A percentile compares a stretch with the other conserved stretches of the same genome.
phyloP scores from a whole-genome alignment of 2,329 filamentous ascomycete genomes.

The Zasmidium angulare region DNA sequence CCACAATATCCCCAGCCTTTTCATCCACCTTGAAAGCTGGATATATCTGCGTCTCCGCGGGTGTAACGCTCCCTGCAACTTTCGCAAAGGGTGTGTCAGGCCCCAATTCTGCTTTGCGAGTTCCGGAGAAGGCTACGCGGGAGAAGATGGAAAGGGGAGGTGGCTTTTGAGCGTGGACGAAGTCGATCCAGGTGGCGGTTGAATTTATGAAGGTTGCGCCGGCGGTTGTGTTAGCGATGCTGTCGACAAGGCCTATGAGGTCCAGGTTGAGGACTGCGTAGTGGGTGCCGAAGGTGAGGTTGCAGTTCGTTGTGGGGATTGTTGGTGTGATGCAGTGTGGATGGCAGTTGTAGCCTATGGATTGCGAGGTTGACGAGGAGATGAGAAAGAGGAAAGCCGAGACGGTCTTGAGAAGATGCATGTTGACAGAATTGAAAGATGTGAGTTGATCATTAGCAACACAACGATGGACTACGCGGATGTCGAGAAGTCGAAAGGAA shows the following conservation, averaged over 20 bases:
- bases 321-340: constrained; percentile 25
- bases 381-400: not conserved
- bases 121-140: constrained; percentile 38
- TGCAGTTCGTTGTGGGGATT: constrained; percentile 21
- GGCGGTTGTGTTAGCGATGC: constrained; percentile 34
- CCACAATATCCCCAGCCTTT: constrained; percentile 36
- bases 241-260: constrained; percentile 40
- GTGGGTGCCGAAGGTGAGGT: constrained; percentile 35
- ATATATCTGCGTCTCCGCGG: constrained; percentile 37
- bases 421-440: not conserved
- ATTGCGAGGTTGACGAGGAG: not conserved
- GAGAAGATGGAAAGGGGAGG: constrained; percentile 43
- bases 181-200: constrained; percentile 40
- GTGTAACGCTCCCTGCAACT: constrained; percentile 31
- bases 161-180: constrained; percentile 38
- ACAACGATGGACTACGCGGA: no score
- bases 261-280: constrained; percentile 48
- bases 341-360: constrained; percentile 23
- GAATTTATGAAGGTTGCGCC: constrained; percentile 38
- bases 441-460: not conserved
- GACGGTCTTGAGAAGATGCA: not conserved
- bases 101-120: constrained; percentile 38
- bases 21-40: constrained; percentile 34
- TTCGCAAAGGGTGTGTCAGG: constrained; percentile 38
- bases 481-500: no score